Base-by-base conservation (phyloP, 305 asterid genomes). In the Caryopteris hybrid region DNA sequence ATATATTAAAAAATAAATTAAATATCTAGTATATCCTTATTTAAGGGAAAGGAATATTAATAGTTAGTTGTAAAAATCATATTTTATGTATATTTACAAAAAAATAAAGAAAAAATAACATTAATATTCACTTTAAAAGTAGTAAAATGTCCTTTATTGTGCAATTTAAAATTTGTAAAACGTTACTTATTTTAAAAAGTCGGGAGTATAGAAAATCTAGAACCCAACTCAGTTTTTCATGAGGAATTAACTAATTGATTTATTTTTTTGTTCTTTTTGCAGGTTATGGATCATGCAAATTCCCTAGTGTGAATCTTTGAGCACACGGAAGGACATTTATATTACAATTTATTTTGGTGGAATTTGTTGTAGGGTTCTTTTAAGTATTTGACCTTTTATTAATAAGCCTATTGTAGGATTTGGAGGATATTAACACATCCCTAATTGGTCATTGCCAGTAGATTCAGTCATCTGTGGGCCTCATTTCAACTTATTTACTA, bases 261-360 rank as follows among this genome's bases (percentile, higher is more conserved):
- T 6, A 14, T 13, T 57, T 1, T 34, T 6, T 6, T 76, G 0
- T 48, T 27, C 12, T 43, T 21, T 5, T 23, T 41, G 77, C 70
- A 88, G 97, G 97, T 81, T 60, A 76, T 70, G 88, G 89, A 42
- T 41, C 74, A 51, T 91, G 97, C 87, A 78, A 81, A 47, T 80
- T 73, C 56, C 96, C 96, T 18, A 88, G 95, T 64, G 61, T 88
- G 9, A 76, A 79, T 17, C 82, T 83, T 17, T 83, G 70, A 81
- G 61, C 69, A 48, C 27, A 51, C 11, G 31, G 59, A 25, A 42
- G 61, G 20, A 31, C 13, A 41, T 43, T 71, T 41, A 38, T 14
- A n/a, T 27, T 64, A 25, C 31, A 56, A 59, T 59, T 65, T 51
- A 51, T 56, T 45, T 53, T 11, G 8, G 21, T 13, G 68, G 14